Evolutionary conservation across 2,329 filamentous ascomycete genomes (phyloP).

Genomic region (Pseudogymnoascus sp.): DNA sequence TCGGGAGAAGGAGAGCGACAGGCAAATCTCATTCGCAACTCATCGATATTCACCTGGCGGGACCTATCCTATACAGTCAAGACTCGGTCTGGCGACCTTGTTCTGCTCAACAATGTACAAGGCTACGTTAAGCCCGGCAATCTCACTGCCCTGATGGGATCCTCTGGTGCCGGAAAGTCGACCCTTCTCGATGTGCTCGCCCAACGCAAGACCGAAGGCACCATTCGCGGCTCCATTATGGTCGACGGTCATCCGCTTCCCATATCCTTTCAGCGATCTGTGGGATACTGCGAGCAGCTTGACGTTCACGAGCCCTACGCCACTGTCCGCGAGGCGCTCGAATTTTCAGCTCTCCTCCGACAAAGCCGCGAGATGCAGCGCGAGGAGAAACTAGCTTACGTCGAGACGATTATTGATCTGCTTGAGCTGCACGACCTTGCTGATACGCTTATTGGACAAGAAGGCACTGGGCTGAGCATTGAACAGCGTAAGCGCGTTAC

Average conservation of each 20-base stretch:
- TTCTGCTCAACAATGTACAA: slow-evolving; percentile 68
- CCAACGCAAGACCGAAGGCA: slow-evolving; percentile 78
- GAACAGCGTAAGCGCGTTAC: slow-evolving; percentile 55
- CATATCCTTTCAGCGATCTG: slow-evolving; percentile 66
- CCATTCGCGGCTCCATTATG: slow-evolving; percentile 74
- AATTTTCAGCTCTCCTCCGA: slow-evolving; percentile 80
- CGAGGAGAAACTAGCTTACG: slow-evolving; percentile 72
- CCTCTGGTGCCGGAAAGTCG: slow-evolving; percentile 73
- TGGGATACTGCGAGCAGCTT: slow-evolving; percentile 81
- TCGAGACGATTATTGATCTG: slow-evolving; percentile 67
- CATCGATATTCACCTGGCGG: slow-evolving; percentile 65
- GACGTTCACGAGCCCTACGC: slow-evolving; percentile 77
- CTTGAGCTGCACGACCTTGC: slow-evolving; percentile 59
- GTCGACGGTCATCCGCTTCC: slow-evolving; percentile 60
- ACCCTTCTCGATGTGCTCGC: slow-evolving; percentile 79
- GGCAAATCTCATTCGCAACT: slow-evolving; percentile 47
- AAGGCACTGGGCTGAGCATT: slow-evolving; percentile 52
- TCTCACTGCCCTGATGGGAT: slow-evolving; percentile 55
- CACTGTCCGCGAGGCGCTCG: slow-evolving; percentile 80
- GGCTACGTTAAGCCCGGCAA: slow-evolving; percentile 71
- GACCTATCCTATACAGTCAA: slow-evolving; percentile 60
- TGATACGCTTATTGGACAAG: slow-evolving; percentile 55
- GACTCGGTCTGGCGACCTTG: slow-evolving; percentile 50
- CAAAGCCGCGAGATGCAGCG: slow-evolving; percentile 64
- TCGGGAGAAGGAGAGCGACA: slow-evolving; percentile 28